Conservation (phyloP, 768 basidiomycete species). For the Termitomyces sp. region DNA sequence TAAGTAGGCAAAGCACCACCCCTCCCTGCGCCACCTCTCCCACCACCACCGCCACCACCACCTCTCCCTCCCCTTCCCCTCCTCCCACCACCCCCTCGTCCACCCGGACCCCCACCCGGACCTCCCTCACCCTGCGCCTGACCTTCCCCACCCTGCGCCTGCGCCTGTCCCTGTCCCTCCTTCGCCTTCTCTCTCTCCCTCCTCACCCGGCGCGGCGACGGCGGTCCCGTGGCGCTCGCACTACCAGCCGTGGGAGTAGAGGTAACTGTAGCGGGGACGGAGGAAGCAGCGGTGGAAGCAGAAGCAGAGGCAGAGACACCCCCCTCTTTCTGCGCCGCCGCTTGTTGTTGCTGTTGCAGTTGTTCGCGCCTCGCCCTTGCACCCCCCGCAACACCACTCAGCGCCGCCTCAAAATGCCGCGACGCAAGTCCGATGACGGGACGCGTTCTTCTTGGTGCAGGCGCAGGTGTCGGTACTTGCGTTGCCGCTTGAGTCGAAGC, state of each 20-base stretch:
- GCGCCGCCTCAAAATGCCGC: conserved; percentile 70
- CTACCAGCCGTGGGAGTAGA: not conserved
- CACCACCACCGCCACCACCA: not conserved
- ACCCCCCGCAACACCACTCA: conserved; percentile 51
- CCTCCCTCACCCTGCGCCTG: not conserved
- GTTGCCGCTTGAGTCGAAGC: not conserved
- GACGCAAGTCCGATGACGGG: conserved; percentile 62
- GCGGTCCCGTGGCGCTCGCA: not conserved
- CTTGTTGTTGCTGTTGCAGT: conserved; percentile 23
- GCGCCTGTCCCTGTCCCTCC: not conserved
- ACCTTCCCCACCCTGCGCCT: not conserved
- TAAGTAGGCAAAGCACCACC: not conserved
- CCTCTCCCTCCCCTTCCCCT: not conserved
- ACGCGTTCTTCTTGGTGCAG: conserved; percentile 34
- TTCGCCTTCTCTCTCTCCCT: not conserved
- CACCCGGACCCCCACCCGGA: not conserved
- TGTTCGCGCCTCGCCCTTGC: conserved; percentile 16
- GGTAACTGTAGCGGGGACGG: not conserved
- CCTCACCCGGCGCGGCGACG: not conserved
- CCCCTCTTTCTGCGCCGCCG: conserved; percentile 7
- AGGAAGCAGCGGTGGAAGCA: not conserved
- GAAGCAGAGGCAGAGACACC: not conserved
- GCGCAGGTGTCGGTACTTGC: not conserved
- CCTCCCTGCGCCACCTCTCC: not conserved
- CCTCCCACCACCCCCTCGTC: not conserved